phyloP scores from a whole-genome alignment of 306 rosid genomes.

The Carpinus viminea region DNA sequence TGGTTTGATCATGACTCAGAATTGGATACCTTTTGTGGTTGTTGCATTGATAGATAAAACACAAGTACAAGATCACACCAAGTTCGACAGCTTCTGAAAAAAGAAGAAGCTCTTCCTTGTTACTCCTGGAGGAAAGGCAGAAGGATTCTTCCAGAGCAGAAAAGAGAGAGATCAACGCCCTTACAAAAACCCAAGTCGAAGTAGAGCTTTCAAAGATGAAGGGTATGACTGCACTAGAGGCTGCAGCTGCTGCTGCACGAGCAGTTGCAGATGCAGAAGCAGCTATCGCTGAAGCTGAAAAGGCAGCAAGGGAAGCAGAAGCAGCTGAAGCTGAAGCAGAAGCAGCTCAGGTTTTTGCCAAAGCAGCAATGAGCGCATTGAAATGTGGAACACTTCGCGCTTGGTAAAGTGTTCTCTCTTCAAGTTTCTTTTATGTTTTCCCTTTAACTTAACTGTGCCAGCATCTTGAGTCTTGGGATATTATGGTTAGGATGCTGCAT shows the following conservation, averaged over 20 bases:
- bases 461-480: constrained; percentile 7
- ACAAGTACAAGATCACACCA: constrained; percentile 68
- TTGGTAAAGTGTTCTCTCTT: constrained; percentile 42
- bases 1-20: constrained; percentile 14
- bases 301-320: constrained; percentile 93
- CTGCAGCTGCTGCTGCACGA: constrained; percentile 81
- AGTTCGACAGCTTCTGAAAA: constrained; percentile 56
- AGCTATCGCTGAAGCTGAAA: constrained; percentile 88
- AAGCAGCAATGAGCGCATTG: constrained; percentile 85
- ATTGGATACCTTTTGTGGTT: constrained; percentile 16
- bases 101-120: constrained; percentile 54
- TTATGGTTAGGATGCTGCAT: constrained; percentile 1
- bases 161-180: constrained; percentile 49
- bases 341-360: constrained; percentile 87
- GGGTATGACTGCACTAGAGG: constrained; percentile 85
- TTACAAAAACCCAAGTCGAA: constrained; percentile 70
- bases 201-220: constrained; percentile 70
- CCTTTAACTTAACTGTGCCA: constrained; percentile 8
- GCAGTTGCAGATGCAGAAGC: constrained; percentile 96
- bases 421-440: constrained; percentile 9
- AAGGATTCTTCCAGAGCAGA: constrained; percentile 54
- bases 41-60: constrained; percentile 62
- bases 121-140: constrained; percentile 53
- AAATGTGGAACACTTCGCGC: constrained; percentile 59
- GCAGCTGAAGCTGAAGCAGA: constrained; percentile 94